These are phyloP conservation scores for Linanthus parryae DNA, from an alignment of 148 eudicot genomes.

Conservation along the genomic window DNA sequence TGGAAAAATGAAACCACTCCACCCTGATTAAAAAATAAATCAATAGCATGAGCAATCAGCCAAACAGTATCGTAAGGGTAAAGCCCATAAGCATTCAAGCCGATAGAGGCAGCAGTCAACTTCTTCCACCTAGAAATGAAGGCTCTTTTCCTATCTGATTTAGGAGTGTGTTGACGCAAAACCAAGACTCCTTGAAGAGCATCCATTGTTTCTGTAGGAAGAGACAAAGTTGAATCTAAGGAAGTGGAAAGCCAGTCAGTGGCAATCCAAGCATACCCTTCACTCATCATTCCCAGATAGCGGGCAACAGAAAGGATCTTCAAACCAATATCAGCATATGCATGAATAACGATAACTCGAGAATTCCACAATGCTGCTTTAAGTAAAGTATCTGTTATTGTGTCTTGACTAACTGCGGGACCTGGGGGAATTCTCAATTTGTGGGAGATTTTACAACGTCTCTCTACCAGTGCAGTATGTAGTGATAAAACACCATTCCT, in stretches of 20 bases:
- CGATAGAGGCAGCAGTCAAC: conserved; percentile 41
- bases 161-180: conserved; percentile 62
- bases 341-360: conserved; percentile 67
- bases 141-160: conserved; percentile 41
- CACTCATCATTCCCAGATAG: conserved; percentile 68
- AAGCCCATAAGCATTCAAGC: conserved; percentile 63
- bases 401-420: conserved; percentile 33
- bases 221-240: conserved; percentile 52
- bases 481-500: conserved; percentile 75
- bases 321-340: conserved; percentile 49
- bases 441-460: conserved; percentile 53
- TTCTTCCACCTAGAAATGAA: conserved; percentile 57
- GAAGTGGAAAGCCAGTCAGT: conserved; percentile 79
- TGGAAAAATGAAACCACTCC: conserved; percentile 67
- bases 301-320: conserved; percentile 55
- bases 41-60: conserved; percentile 78
- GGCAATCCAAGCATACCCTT: no score
- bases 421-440: conserved; percentile 59
- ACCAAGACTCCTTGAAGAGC: conserved; percentile 67
- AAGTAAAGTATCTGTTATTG: conserved; percentile 61
- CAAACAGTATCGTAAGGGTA: conserved; percentile 90
- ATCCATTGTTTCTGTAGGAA: conserved; percentile 33
- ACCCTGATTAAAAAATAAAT: conserved; percentile 59
- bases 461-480: conserved; percentile 69
- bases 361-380: conserved; percentile 67